Base-by-base conservation (phyloP, 139 green algal genomes). In the Picochlorum sp. region DNA sequence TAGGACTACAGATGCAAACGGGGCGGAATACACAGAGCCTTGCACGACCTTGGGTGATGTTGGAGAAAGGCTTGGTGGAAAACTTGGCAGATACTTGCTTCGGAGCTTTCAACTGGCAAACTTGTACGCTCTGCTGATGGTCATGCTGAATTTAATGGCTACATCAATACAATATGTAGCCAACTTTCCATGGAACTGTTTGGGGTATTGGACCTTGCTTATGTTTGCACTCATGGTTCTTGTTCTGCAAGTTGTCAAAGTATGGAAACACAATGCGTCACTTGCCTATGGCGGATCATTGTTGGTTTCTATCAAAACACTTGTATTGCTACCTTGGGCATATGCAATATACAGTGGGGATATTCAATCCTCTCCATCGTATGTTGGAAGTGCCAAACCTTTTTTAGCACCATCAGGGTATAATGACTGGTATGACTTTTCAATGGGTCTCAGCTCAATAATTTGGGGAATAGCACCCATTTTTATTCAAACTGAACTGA, bases 391-490 rank as follows among this genome's bases (percentile, higher is more conserved):
- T 20, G 47, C 47, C 6, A 54, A 54, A 13, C 15, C 47, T 9
- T 54, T 54, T 54, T 13, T 54, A 13, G 47, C 47, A 24, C 47
- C 47, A 54, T 54, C 47, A 6, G 47, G 47, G n/a, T 54, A 54
- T 13, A 54, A 54, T 54, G 47, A 54, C 11, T 54, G 47, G 47
- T 54, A 54, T 54, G 47, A 54, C n/a, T 54, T 54, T 21, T 54
- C 47, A 9, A 20, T 54, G 47, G 47, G 47, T 54, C 47, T 54
- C 18, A 54, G 47, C 47, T 7, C 47, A 9, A 54, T 54, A 18
- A 54, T 54, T 9, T 54, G 16, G 16, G 47, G 47, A 10, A 54
- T 54, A 21, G 47, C 47, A 5, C 47, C 47, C 6, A 54, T 54
- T 0, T 54, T 54, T 13, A 54, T 54, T 13, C 47, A 54, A 6